phyloP scores from a whole-genome alignment of 139 green algal genomes.

The Volvox reticuliferus region DNA sequence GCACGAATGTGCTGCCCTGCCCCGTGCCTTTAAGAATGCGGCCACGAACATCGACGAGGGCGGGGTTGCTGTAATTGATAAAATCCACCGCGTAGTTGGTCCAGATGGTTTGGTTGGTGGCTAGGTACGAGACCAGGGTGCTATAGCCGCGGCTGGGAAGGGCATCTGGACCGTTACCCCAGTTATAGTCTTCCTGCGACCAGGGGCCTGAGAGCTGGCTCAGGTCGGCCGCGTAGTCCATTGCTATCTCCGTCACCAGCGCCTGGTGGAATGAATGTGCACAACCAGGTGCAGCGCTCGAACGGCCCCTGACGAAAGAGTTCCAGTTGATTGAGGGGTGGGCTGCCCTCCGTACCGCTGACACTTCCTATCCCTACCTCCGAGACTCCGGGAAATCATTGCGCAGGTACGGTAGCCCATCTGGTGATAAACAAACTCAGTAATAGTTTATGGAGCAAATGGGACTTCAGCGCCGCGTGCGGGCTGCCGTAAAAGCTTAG shows the following conservation, averaged over 20 bases:
- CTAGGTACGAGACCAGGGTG: neutral
- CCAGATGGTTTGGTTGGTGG: neutral
- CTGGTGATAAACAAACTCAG: too few species aligned
- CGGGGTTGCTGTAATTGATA: neutral
- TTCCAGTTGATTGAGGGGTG: too few species aligned
- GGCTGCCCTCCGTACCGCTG: too few species aligned
- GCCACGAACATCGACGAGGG: neutral
- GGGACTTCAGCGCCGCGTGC: too few species aligned
- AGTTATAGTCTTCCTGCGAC: neutral
- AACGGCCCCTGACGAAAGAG: too few species aligned
- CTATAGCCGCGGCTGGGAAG: slow-evolving; percentile 7
- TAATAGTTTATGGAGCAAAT: too few species aligned
- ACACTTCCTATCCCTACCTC: too few species aligned
- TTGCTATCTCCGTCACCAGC: neutral
- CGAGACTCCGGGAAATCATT: too few species aligned
- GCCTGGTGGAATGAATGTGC: neutral
- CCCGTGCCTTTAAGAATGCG: neutral
- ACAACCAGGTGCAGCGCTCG: too few species aligned
- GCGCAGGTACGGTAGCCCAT: too few species aligned
- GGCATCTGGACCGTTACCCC: neutral
- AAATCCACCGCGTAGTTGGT: neutral
- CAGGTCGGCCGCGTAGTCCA: slow-evolving; percentile 24
- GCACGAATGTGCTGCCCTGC: neutral
- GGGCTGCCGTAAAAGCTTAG: too few species aligned
- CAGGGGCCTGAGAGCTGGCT: neutral